These are phyloP conservation scores for Candida insectalens DNA, from an alignment of 805 yeast genomes.

Conservation along the genomic window DNA sequence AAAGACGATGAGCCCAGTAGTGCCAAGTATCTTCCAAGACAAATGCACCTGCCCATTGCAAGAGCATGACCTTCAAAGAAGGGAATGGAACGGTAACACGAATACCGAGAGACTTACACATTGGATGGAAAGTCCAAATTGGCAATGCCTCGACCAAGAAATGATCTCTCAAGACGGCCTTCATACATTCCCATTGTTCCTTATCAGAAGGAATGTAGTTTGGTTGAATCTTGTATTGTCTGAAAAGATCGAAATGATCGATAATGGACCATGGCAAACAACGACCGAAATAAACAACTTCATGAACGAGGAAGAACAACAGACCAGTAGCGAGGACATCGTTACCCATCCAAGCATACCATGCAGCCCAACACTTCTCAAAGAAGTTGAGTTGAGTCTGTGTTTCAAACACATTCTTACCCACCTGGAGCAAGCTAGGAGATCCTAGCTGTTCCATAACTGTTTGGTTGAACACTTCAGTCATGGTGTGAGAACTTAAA, in stretches of 20 bases:
- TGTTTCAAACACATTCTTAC: conserved; percentile 25
- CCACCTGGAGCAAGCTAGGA: conserved; percentile 25
- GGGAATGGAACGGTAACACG: conserved; percentile 47
- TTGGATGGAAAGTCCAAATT: conserved; percentile 54
- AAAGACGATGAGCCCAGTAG: conserved; percentile 48
- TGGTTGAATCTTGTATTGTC: conserved; percentile 45
- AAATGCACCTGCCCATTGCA: conserved; percentile 40
- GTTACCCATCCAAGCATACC: conserved; percentile 43
- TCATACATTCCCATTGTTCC: conserved; percentile 56
- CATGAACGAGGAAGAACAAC: conserved; percentile 44
- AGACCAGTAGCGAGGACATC: conserved; percentile 51
- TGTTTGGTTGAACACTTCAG: conserved; percentile 25
- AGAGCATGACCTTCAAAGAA: conserved; percentile 27
- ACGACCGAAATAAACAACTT: conserved; percentile 47
- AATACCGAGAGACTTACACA: conserved; percentile 39
- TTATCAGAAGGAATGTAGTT: conserved; percentile 39
- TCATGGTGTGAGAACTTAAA: conserved; percentile 10
- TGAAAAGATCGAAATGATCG: conserved; percentile 42
- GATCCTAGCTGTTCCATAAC: conserved; percentile 13
- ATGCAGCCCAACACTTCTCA: conserved; percentile 46
- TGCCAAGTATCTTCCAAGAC: conserved; percentile 52
- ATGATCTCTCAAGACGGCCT: conserved; percentile 46
- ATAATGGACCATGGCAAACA: conserved; percentile 51
- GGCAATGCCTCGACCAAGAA: conserved; percentile 52
- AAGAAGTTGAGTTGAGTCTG: conserved; percentile 33